phyloP scores from a whole-genome alignment of 352 stramenopile species.

The Hyaloperonospora brassicae region DNA sequence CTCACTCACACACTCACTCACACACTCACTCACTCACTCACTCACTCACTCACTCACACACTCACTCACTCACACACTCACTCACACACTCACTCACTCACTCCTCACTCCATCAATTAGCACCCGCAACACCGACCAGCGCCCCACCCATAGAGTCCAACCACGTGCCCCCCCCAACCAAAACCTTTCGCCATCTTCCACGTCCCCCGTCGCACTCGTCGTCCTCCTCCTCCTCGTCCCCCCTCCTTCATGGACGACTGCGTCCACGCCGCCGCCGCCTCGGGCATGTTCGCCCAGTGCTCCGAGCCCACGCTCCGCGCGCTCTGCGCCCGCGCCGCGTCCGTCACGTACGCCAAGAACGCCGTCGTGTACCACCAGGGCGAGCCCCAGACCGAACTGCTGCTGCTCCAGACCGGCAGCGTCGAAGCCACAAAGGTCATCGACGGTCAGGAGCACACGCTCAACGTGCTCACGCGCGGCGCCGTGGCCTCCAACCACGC shows the following conservation, averaged over 20 bases:
- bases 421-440: slow-evolving; percentile 77
- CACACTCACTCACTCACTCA: too few species aligned
- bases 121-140: too few species aligned
- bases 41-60: too few species aligned
- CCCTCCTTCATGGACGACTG: slow-evolving; percentile 47
- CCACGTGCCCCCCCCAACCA: too few species aligned
- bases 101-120: too few species aligned
- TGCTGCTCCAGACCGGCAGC: slow-evolving; percentile 58
- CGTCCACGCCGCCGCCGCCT: slow-evolving; percentile 47
- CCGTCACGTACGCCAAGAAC: slow-evolving; percentile 66
- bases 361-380: slow-evolving; percentile 74
- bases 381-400: slow-evolving; percentile 70
- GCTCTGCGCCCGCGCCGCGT: slow-evolving; percentile 55
- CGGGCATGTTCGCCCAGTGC: slow-evolving; percentile 78
- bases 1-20: too few species aligned
- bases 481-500: slow-evolving; percentile 78
- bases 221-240: too few species aligned
- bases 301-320: slow-evolving; percentile 71
- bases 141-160: too few species aligned
- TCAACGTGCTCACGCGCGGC: slow-evolving; percentile 41
- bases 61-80: too few species aligned
- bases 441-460: slow-evolving; percentile 72
- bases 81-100: too few species aligned
- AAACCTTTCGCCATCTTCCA: too few species aligned
- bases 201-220: too few species aligned